Percentiles rank a stretch among this genome's conserved stretches.
These are phyloP conservation scores for Pulveroboletus ravenelii DNA, from an alignment of 768 basidiomycete species.

Conservation along the genomic window DNA sequence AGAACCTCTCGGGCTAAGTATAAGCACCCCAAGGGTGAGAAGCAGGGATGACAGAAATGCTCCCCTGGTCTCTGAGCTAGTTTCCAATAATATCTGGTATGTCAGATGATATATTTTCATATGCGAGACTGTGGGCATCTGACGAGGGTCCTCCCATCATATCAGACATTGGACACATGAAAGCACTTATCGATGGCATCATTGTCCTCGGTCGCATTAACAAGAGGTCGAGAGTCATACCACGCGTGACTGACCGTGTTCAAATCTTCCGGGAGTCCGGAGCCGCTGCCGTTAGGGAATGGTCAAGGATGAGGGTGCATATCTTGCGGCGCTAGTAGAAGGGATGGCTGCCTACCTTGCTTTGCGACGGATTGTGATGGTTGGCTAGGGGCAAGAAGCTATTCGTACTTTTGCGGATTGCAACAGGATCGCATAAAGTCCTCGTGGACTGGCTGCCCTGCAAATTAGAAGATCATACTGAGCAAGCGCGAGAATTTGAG, in stretches of 20 bases:
- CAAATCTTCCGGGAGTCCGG: neutral
- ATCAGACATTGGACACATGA: conserved; percentile 10
- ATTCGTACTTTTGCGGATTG: neutral
- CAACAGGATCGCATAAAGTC: neutral
- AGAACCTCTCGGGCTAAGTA: neutral
- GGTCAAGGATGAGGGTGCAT: neutral
- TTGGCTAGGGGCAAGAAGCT: conserved; percentile 1
- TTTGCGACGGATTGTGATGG: neutral
- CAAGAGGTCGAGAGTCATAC: neutral
- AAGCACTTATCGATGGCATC: neutral
- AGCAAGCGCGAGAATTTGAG: neutral
- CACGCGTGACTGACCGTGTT: neutral
- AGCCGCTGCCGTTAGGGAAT: neutral
- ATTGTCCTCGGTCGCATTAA: neutral
- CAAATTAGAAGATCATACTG: neutral
- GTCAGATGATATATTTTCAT: conserved; percentile 3
- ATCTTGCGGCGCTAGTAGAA: conserved; percentile 9
- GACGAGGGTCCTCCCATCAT: neutral
- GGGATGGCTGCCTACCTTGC: neutral
- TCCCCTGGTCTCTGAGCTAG: conserved; percentile 1
- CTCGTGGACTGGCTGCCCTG: neutral
- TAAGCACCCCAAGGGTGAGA: conserved; percentile 6
- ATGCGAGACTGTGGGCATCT: neutral
- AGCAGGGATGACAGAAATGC: neutral
- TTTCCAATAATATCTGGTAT: neutral